phyloP scores from a whole-genome alignment of 1,284 basidiomycete genomes.

The Sanghuangporus weigelae region DNA sequence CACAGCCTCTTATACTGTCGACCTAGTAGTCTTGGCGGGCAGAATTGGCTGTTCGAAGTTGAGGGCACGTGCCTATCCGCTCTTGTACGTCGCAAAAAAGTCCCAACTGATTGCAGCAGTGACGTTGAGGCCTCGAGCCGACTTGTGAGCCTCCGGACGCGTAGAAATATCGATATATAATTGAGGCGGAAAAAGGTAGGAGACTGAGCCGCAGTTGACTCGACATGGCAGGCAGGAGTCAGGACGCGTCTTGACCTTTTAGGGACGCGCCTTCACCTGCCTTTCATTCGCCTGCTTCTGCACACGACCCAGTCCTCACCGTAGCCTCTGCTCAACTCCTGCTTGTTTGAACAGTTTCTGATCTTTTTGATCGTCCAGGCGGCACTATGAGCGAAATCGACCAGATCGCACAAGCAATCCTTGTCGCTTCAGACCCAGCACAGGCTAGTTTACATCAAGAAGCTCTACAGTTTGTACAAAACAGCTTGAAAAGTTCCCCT shows the following conservation, averaged over 20 bases:
- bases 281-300: slow-evolving; percentile 3
- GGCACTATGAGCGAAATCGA: slow-evolving; percentile 48
- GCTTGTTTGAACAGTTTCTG: neutral
- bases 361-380: neutral
- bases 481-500: slow-evolving; percentile 47
- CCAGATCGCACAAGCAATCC: slow-evolving; percentile 77
- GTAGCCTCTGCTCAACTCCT: neutral
- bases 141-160: neutral
- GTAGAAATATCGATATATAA: no score
- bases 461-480: slow-evolving; percentile 78
- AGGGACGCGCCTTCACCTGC: neutral
- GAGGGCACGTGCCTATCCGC: neutral
- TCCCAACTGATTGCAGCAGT: neutral
- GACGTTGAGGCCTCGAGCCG: neutral
- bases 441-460: slow-evolving; percentile 68
- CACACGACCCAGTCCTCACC: neutral
- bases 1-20: neutral
- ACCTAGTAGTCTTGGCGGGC: neutral
- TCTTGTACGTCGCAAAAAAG: neutral
- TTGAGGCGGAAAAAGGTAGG: neutral
- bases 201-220: neutral
- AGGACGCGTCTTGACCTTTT: slow-evolving; percentile 3
- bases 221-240: neutral
- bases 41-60: neutral
- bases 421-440: slow-evolving; percentile 76